Conservation (phyloP, 106 monocot species). For the Dendrobium huoshanense region DNA sequence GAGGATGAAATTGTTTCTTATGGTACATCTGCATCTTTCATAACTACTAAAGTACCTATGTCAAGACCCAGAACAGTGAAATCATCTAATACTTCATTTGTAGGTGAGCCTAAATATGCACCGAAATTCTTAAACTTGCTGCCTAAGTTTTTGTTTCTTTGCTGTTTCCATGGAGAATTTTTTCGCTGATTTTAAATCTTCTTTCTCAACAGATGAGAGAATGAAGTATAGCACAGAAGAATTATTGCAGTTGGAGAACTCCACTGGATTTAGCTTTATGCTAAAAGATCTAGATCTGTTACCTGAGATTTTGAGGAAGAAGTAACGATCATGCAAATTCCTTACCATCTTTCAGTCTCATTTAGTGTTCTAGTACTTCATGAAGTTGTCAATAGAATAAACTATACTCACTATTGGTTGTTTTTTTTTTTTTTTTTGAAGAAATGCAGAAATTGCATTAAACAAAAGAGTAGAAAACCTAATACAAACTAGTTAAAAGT, state of each 20-base stretch:
- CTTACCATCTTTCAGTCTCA: not conserved
- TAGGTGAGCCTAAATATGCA: constrained; percentile 22
- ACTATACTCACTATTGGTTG: no score
- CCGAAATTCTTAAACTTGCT: not conserved
- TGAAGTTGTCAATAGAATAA: not conserved
- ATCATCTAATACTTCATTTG: constrained; percentile 20
- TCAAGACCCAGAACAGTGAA: constrained; percentile 17
- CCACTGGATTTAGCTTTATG: constrained; percentile 15
- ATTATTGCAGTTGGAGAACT: constrained; percentile 50
- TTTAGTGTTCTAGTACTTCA: not conserved
- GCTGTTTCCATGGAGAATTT: not conserved
- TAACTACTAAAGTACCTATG: constrained; percentile 9
- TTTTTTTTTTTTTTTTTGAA: no score
- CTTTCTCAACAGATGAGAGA: constrained; percentile 67
- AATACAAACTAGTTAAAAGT: no score
- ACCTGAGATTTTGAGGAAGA: constrained; percentile 23
- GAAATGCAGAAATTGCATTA: no score
- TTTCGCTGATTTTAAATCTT: not conserved
- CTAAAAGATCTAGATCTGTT: constrained; percentile 10
- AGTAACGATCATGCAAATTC: not conserved
- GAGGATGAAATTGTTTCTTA: constrained; percentile 9
- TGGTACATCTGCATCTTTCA: constrained; percentile 9
- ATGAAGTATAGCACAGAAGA: constrained; percentile 69
- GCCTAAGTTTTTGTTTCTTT: not conserved
- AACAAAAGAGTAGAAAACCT: no score